These are phyloP conservation scores for Acanthamoeba royreba DNA, from an alignment of 208 protist genomes.

Conservation along the genomic window DNA sequence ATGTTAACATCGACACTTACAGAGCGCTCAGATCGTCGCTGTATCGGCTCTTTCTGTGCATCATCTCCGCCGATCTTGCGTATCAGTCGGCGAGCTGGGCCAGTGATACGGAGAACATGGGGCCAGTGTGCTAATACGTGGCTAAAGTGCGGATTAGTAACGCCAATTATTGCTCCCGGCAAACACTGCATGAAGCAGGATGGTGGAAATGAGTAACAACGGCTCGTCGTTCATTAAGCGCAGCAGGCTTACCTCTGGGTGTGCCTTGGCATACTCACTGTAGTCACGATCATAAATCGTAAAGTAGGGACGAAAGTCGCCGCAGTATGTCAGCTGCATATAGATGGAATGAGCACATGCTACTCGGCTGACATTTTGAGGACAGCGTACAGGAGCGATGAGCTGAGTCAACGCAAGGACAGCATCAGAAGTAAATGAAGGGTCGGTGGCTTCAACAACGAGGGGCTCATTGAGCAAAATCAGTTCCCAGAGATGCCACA, in stretches of 20 bases:
- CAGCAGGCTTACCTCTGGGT: not conserved
- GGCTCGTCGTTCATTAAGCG: not conserved
- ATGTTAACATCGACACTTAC: not conserved
- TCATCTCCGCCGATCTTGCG: not conserved
- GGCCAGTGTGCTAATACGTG: not conserved
- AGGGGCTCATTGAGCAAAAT: not conserved
- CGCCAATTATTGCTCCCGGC: not conserved
- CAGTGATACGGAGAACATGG: not conserved
- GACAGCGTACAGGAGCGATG: not conserved
- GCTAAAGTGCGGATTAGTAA: constrained; percentile 17
- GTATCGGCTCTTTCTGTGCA: not conserved
- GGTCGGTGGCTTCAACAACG: not conserved
- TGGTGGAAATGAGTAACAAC: not conserved
- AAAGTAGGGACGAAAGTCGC: constrained; percentile 27
- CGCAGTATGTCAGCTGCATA: not conserved
- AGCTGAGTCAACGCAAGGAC: not conserved
- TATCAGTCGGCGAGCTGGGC: not conserved
- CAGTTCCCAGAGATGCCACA: constrained; percentile 38
- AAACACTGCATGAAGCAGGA: not conserved
- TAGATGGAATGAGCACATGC: no score
- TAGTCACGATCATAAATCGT: constrained; percentile 22
- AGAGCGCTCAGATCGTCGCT: not conserved
- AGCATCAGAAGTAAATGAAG: not conserved
- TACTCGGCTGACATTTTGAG: not conserved
- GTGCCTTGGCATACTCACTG: not conserved